Evolutionary conservation across 352 stramenopile species (phyloP).

Genomic region (Phytophthora pisi): DNA sequence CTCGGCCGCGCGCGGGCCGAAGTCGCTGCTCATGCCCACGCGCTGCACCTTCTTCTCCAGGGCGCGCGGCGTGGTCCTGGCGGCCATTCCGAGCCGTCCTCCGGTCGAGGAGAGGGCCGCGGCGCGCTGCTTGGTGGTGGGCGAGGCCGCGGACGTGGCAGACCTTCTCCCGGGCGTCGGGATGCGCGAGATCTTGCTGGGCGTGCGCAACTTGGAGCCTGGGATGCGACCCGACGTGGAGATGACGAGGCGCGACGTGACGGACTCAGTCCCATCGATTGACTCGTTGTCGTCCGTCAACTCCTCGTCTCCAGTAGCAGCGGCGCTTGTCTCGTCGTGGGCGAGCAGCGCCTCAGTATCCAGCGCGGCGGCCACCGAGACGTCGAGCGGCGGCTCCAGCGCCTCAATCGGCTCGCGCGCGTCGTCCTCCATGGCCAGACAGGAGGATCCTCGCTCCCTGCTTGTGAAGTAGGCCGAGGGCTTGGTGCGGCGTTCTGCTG

Average conservation of each 20-base stretch:
- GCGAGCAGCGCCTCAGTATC: conserved; percentile 6
- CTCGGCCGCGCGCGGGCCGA: conserved; percentile 10
- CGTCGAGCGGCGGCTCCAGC: conserved; percentile 4
- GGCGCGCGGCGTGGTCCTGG: conserved; percentile 39
- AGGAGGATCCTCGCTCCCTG: not conserved
- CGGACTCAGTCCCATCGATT: conserved; percentile 8
- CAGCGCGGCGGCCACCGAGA: not conserved
- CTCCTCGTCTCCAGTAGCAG: conserved; percentile 4
- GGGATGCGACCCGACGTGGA: conserved; percentile 16
- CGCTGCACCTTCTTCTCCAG: conserved; percentile 48
- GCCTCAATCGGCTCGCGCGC: conserved; percentile 6
- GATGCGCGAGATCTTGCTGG: conserved; percentile 32
- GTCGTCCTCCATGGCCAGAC: conserved; percentile 11
- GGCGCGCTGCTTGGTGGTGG: conserved; percentile 17
- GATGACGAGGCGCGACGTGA: conserved; percentile 30
- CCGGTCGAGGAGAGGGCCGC: not conserved
- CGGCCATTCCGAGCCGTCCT: conserved; percentile 50
- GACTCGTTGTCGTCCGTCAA: conserved; percentile 18
- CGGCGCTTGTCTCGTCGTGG: conserved; percentile 18
- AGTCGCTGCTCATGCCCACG: conserved; percentile 29
- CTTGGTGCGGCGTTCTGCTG: not conserved
- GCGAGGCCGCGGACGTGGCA: conserved; percentile 5
- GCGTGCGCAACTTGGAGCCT: conserved; percentile 33
- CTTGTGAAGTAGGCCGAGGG: not conserved
- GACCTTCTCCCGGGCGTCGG: conserved; percentile 22